Conservation (phyloP, 2,329 filamentous ascomycete genomes). For the Elsinoe fawcettii region DNA sequence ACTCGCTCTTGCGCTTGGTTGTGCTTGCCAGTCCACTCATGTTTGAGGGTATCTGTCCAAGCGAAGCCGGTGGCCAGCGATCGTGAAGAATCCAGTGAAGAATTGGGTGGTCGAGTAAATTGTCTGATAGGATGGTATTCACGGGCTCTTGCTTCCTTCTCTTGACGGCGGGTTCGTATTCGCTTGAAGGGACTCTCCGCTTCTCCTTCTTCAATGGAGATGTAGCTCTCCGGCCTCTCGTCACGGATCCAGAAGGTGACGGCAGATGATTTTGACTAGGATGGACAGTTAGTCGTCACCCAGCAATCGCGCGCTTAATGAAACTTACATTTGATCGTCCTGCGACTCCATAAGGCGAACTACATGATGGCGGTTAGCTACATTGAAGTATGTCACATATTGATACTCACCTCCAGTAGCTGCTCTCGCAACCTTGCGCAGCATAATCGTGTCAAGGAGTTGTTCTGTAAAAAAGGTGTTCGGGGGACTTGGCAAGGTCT, state of each 20-base stretch:
- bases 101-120: background rate
- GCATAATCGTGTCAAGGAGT: background rate
- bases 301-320: background rate
- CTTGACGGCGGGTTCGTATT: background rate
- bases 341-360: background rate
- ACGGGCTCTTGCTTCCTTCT: background rate
- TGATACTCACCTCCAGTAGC: background rate
- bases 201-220: too few relatives aligned
- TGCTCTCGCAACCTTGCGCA: background rate
- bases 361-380: background rate
- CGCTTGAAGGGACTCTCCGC: too few relatives aligned
- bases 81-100: background rate
- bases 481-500: background rate
- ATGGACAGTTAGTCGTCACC: background rate
- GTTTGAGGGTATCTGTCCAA: background rate
- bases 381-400: background rate
- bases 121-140: background rate
- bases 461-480: background rate
- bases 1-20: conserved; percentile 6
- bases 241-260: background rate
- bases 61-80: background rate
- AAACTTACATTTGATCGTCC: background rate
- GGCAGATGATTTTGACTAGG: background rate
- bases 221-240: too few relatives aligned
- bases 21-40: background rate